These are phyloP conservation scores for Diversispora eburnea DNA, from an alignment of 192 early-diverging fungal species.

Conservation along the genomic window DNA sequence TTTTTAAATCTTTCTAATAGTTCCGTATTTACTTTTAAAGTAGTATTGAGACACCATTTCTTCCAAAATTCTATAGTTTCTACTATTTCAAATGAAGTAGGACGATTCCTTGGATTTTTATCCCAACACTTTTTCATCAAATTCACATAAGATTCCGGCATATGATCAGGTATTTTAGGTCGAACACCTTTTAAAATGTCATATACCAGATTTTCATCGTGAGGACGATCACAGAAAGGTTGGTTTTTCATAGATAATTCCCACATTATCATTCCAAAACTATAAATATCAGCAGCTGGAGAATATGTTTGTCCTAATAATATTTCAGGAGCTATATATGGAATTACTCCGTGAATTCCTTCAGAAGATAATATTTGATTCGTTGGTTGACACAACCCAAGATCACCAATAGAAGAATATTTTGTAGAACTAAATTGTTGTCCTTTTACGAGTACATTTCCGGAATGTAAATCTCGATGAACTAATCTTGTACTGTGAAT, in stretches of 20 bases:
- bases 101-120: background rate
- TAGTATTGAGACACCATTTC: background rate
- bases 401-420: conserved; percentile 27
- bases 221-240: conserved; percentile 1
- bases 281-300: background rate
- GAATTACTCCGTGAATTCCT: conserved; percentile 5
- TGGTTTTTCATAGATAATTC: background rate
- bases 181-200: conserved; percentile 34
- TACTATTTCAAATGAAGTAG: background rate
- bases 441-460: conserved; percentile 38
- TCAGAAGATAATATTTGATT: background rate
- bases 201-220: conserved; percentile 21
- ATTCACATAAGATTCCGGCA: conserved; percentile 8
- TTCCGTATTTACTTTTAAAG: background rate
- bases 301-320: background rate
- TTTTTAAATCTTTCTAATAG: background rate
- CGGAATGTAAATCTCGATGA: conserved; percentile 42
- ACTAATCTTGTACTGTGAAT: conserved; percentile 39
- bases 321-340: conserved; percentile 1
- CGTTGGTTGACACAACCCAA: conserved; percentile 33
- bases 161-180: conserved; percentile 34
- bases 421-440: conserved; percentile 31
- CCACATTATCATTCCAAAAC: conserved; percentile 6
- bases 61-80: background rate
- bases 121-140: conserved; percentile 13